phyloP scores from a whole-genome alignment of 169 alveolate genomes.

The Plasmodium fragile region DNA sequence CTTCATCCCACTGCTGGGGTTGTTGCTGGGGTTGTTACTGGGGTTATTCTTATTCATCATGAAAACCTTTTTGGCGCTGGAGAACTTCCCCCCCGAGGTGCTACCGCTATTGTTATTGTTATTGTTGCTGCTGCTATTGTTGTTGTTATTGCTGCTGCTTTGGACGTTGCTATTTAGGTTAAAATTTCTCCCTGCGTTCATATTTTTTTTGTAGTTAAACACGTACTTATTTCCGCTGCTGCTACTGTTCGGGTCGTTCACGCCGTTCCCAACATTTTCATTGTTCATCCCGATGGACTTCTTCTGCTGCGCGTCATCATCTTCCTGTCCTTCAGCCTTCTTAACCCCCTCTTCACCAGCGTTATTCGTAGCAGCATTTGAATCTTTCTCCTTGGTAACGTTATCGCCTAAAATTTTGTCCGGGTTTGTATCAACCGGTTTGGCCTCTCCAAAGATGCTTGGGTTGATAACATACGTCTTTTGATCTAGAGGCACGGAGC shows the following conservation, averaged over 20 bases:
- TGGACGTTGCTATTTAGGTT: neutral
- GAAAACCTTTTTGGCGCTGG: constrained; percentile 31
- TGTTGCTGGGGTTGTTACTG: neutral
- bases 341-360: neutral
- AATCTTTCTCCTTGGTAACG: constrained; percentile 45
- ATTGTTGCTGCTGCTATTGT: neutral
- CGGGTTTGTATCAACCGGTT: constrained; percentile 71
- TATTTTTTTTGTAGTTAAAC: constrained; percentile 26
- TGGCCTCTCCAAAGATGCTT: constrained; percentile 73
- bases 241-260: constrained; percentile 3
- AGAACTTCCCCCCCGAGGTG: neutral
- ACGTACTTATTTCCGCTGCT: constrained; percentile 18
- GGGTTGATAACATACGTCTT: constrained; percentile 57
- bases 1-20: constrained; percentile 15
- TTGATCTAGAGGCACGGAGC: constrained; percentile 64
- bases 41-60: constrained; percentile 51
- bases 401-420: constrained; percentile 52
- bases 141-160: neutral
- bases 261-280: neutral
- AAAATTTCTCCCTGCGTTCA: constrained; percentile 23
- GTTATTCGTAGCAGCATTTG: neutral
- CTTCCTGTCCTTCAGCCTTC: constrained; percentile 12
- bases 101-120: neutral
- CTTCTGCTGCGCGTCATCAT: constrained; percentile 1
- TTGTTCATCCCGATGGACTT: neutral